These are phyloP conservation scores for Hyphopichia fennica DNA, from an alignment of 1,139 yeast species.

Conservation along the genomic window DNA sequence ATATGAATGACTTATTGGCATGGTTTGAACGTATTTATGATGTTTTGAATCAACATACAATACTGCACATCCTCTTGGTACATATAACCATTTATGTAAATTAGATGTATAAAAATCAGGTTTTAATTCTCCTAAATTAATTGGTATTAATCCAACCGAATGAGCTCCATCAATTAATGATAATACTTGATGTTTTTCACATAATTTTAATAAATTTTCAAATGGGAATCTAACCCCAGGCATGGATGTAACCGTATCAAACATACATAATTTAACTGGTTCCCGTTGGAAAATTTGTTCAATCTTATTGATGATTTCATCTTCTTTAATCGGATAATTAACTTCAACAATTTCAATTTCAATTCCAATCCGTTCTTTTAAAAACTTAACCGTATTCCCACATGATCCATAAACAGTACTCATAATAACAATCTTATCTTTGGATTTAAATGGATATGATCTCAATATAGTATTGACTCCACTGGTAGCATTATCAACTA, in stretches of 20 bases:
- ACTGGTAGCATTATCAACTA: conserved; percentile 60
- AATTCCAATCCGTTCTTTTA: conserved; percentile 43
- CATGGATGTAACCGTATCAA: conserved; percentile 63
- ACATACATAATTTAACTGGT: conserved; percentile 45
- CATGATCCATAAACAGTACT: conserved; percentile 62
- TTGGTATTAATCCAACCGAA: conserved; percentile 55
- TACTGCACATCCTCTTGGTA: conserved; percentile 60
- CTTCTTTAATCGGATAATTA: conserved; percentile 50
- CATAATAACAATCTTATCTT: conserved; percentile 55
- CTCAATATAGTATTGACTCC: conserved; percentile 62
- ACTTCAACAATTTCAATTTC: conserved; percentile 46
- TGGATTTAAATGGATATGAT: conserved; percentile 49
- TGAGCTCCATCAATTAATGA: conserved; percentile 77
- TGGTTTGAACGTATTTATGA: conserved; percentile 52
- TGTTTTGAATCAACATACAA: conserved; percentile 56
- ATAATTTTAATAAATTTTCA: conserved; percentile 45
- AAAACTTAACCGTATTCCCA: conserved; percentile 50
- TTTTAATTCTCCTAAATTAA: conserved; percentile 41
- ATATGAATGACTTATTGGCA: conserved; percentile 57
- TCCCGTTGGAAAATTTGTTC: conserved; percentile 25
- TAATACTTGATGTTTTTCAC: conserved; percentile 47
- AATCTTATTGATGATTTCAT: conserved; percentile 44
- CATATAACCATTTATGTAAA: conserved; percentile 68
- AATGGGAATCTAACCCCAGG: conserved; percentile 66
- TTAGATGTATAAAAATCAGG: conserved; percentile 69